A percentile compares a stretch with the other conserved stretches of the same genome.
These are phyloP conservation scores for Jatropha multifida DNA, from an alignment of 441 rosid species.

Conservation along the genomic window DNA sequence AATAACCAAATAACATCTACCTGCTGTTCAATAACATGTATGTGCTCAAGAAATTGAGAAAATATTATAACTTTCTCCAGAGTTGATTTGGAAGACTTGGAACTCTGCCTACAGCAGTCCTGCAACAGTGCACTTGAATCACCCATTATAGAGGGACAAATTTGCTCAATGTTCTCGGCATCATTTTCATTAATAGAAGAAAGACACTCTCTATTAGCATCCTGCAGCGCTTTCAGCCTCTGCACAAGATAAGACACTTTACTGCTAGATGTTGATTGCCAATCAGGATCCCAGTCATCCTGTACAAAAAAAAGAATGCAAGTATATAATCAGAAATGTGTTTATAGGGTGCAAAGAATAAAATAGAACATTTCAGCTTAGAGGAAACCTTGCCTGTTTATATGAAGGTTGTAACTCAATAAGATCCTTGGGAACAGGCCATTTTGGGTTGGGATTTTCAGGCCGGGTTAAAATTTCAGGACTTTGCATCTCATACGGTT, in stretches of 20 bases:
- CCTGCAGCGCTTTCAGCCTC: slow-evolving; percentile 66
- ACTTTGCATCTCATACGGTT: slow-evolving; percentile 82
- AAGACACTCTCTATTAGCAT: slow-evolving; percentile 35
- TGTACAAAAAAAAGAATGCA: slow-evolving; percentile 34
- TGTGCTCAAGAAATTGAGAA: slow-evolving; percentile 97
- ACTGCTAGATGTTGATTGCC: slow-evolving; percentile 96
- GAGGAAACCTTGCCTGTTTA: slow-evolving; percentile 59
- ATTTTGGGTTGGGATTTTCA: slow-evolving; percentile 94
- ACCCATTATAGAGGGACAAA: slow-evolving; percentile 26
- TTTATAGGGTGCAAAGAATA: neutral
- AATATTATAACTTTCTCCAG: slow-evolving; percentile 81
- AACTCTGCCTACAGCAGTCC: slow-evolving; percentile 27
- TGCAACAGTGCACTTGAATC: slow-evolving; percentile 20
- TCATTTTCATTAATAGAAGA: slow-evolving; percentile 21
- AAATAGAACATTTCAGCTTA: neutral
- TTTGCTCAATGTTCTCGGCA: slow-evolving; percentile 30
- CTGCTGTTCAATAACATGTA: slow-evolving; percentile 91
- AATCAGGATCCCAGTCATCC: slow-evolving; percentile 98
- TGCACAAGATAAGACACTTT: slow-evolving; percentile 80
- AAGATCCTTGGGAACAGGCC: slow-evolving; percentile 98
- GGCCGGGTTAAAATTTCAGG: slow-evolving; percentile 75
- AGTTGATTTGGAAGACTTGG: slow-evolving; percentile 34
- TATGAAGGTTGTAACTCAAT: slow-evolving; percentile 97
- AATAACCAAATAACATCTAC: slow-evolving; percentile 37
- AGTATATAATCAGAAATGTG: neutral